Evolutionary conservation across 768 basidiomycete species (phyloP), one percentile per base, ranked within the genome.

Genomic region (Suillus luteus): DNA sequence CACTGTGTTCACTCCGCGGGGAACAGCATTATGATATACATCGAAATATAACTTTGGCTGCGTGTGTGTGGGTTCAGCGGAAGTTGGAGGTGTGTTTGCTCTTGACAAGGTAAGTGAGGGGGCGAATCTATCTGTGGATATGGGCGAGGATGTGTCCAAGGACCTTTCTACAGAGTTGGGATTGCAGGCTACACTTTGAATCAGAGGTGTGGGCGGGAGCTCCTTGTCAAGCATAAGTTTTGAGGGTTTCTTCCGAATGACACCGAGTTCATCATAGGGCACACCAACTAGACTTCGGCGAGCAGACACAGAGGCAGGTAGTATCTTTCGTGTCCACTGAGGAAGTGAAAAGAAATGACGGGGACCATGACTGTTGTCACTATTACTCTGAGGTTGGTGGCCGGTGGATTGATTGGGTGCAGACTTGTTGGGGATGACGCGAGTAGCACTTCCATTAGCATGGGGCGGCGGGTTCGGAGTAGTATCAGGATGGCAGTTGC

Each of bases 261-360:
- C 54, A 48, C 72, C 72, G 59, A 68, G 69, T 55, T 76, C 75
- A 22, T 70, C 69, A 41, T 63, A 65, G 44, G 62, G 63, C 27
- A 61, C 52, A 24, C 67, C 73, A 55, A 74, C 70, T 55, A 68
- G 63, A 61, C 68, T 75, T 62, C 71, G 75, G 65, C 69, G 78
- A 10, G 75, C 67, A 41, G 76, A 66, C 37, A 68, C 70, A 27
- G 78, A 70, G 24, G 72, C 67, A 55, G 76, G 71, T 38, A 75
- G 70, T 35, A 75, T 77, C 64, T 83, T 86, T 68, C 83, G 87
- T 69, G 80, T 83, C 88, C 88, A 89, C 65, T 82, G 79, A 17
- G 88, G 86, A 31, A 88, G 74, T 27, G 89, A 86, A 74, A 91
- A 86, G 75, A 90, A 86, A 74, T 86, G 86, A 41, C 65, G 51